Evolutionary conservation across 441 rosid genomes (phyloP), one percentile per base, ranked within the genome.

Genomic region (Gossypium laxum): DNA sequence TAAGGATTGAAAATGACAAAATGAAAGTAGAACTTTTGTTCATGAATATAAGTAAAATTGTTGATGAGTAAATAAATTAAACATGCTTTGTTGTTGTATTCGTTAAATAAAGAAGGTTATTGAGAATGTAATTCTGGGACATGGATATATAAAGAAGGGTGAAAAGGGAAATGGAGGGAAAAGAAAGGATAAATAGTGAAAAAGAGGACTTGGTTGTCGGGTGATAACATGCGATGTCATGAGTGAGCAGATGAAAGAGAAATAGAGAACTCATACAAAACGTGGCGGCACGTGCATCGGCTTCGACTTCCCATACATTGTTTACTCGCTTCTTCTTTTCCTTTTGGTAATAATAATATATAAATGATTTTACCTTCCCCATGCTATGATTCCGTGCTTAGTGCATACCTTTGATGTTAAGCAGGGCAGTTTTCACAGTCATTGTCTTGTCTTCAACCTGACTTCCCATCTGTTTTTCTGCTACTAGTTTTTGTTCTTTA

Each of bases 221-320:
- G 47, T 32, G 66, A 60, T 15, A 60, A 58, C 47, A 38, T 60
- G 73, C 52, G 62, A 60, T 69, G 77, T 74, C 69, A 68, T 56
- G 45, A 34, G 62, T 67, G 30, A 68, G 28, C 32, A 22, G n/a
- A 10, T 2, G 30, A n/a, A 12, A 60, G 66, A 14, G 45, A 60
- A 19, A 57, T n/a, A 2, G 15, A 11, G 34, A 3, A n/a, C 3
- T 47, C 51, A 21, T 22, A 47, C 18, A 62, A 69, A 45, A 69
- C 59, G 74, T 61, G 70, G 74, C 74, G 65, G 70, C 77, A 69
- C 74, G 74, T 75, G 74, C 70, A 32, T 59, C 45, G 48, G 41
- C 18, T 38, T 43, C 58, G 12, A 63, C 63, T 75, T 7, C 77
- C 70, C 74, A 75, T 32, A 0, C 48, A 12, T 1, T 18, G 7